phyloP scores from a whole-genome alignment of 73 alveolate genomes.

The Paramecium primaurelia region DNA sequence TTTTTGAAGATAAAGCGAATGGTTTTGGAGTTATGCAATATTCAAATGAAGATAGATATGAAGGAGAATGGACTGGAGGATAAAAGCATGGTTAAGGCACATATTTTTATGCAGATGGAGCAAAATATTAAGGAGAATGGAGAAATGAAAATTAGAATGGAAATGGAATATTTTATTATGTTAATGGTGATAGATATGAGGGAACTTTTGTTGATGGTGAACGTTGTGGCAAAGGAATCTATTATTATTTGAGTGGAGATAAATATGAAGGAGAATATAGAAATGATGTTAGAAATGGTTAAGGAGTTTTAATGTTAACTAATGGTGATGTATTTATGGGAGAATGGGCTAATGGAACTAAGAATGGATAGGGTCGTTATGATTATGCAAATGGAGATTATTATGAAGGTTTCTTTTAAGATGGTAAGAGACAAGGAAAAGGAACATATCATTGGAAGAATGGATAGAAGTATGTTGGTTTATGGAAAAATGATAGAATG shows the following conservation, averaged over 20 bases:
- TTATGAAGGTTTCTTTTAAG: constrained; percentile 59
- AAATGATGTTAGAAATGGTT: neutral
- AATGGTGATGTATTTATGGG: constrained; percentile 65
- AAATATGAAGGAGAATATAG: constrained; percentile 71
- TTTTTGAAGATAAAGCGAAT: constrained; percentile 13
- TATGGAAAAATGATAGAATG: constrained; percentile 60
- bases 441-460: constrained; percentile 64
- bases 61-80: constrained; percentile 66
- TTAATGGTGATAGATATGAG: constrained; percentile 59
- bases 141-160: constrained; percentile 58
- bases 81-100: constrained; percentile 66
- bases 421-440: constrained; percentile 62
- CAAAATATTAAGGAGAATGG: constrained; percentile 65
- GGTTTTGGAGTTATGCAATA: constrained; percentile 43
- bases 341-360: constrained; percentile 61
- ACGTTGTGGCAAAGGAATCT: constrained; percentile 67
- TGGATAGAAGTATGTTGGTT: constrained; percentile 61
- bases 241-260: constrained; percentile 66
- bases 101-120: constrained; percentile 54
- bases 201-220: constrained; percentile 64
- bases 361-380: constrained; percentile 62
- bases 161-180: constrained; percentile 43
- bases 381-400: constrained; percentile 61
- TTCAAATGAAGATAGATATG: constrained; percentile 59
- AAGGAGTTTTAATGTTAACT: constrained; percentile 26